Percentiles rank a stretch among this genome's conserved stretches.
These are phyloP conservation scores for Paraglomus occultum DNA, from an alignment of 192 early-diverging fungal genomes.

Conservation along the genomic window DNA sequence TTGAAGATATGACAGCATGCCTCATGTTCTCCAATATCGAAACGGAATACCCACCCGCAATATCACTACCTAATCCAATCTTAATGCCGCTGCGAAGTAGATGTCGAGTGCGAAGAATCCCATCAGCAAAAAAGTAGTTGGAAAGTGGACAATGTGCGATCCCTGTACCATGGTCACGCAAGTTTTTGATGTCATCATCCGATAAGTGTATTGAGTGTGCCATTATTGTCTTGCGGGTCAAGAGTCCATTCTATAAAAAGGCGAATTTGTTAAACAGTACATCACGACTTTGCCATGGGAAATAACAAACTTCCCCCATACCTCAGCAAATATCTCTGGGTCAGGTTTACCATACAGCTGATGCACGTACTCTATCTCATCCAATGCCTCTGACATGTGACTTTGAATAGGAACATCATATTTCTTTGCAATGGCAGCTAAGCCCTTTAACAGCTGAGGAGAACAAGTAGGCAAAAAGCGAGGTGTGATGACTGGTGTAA, in stretches of 20 bases:
- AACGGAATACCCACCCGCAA: conserved; percentile 73
- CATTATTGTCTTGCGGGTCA: conserved; percentile 66
- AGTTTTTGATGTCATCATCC: conserved; percentile 52
- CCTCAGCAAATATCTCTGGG: neutral
- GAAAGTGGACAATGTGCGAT: conserved; percentile 76
- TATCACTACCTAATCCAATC: conserved; percentile 82
- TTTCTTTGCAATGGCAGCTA: conserved; percentile 59
- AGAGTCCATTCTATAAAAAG: conserved; percentile 41
- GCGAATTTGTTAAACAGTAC: conserved; percentile 53
- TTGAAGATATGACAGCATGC: conserved; percentile 59
- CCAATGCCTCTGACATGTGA: conserved; percentile 68
- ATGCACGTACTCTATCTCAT: conserved; percentile 62
- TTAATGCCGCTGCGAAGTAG: conserved; percentile 56
- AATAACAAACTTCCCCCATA: neutral
- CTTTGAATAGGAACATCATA: conserved; percentile 69
- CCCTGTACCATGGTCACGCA: conserved; percentile 54
- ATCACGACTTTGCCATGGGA: conserved; percentile 50
- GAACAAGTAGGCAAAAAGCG: conserved; percentile 77
- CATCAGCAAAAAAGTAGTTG: conserved; percentile 70
- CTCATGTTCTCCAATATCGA: conserved; percentile 78
- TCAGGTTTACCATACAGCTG: conserved; percentile 53
- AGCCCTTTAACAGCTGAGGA: conserved; percentile 50
- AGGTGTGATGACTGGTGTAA: conserved; percentile 75
- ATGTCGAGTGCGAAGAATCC: conserved; percentile 62
- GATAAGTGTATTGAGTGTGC: conserved; percentile 79